phyloP scores from a whole-genome alignment of 1,284 basidiomycete species.

The Sporisorium graminicola region DNA sequence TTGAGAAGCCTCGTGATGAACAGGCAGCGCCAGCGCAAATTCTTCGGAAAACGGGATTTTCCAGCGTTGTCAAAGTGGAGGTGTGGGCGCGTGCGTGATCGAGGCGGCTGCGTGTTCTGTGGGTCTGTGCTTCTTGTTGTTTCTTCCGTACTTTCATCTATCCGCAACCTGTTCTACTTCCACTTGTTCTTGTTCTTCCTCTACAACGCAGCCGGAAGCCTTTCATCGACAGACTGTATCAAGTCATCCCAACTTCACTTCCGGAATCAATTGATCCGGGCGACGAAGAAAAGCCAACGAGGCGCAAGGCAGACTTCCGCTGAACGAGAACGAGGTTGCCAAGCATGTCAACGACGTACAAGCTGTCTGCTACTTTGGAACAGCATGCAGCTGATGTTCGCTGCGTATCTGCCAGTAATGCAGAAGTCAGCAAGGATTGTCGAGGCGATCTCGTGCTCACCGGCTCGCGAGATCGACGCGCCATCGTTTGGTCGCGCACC shows the following conservation, averaged over 20 bases:
- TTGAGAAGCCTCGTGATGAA: neutral
- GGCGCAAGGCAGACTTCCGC: neutral
- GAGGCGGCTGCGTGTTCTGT: constrained; percentile 34
- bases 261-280: neutral
- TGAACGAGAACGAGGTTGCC: neutral
- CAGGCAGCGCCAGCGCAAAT: neutral
- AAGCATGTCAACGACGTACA: constrained; percentile 35
- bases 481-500: constrained; percentile 47
- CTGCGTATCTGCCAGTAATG: constrained; percentile 47
- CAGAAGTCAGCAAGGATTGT: constrained; percentile 29
- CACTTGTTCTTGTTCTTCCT: too few relatives aligned
- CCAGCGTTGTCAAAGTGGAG: constrained; percentile 20
- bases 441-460: constrained; percentile 53
- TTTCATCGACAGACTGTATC: neutral
- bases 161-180: neutral
- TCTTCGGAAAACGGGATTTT: constrained; percentile 21
- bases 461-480: constrained; percentile 54
- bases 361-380: constrained; percentile 55
- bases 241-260: neutral
- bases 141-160: constrained; percentile 5
- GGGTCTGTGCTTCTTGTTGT: constrained; percentile 1
- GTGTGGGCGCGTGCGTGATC: constrained; percentile 37
- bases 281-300: neutral
- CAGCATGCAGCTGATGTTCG: constrained; percentile 63
- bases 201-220: neutral